These are phyloP conservation scores for Meira nashicola DNA, from an alignment of 1,284 basidiomycete genomes.

Conservation along the genomic window DNA sequence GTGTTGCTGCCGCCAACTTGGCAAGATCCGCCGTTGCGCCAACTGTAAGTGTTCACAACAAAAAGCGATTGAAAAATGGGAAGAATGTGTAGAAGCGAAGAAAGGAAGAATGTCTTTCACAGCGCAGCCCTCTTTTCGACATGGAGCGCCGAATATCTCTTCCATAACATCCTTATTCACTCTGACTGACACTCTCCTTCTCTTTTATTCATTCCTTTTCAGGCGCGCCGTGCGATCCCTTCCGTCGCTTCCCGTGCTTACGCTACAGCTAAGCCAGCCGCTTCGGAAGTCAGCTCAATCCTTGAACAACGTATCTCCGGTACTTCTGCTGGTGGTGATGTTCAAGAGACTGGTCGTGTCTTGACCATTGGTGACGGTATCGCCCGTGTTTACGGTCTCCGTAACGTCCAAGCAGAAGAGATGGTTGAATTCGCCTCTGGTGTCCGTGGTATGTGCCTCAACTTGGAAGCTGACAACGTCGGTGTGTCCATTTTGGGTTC, in stretches of 20 bases:
- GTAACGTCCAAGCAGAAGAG: slow-evolving; percentile 87
- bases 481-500: slow-evolving; percentile 99
- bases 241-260: slow-evolving; percentile 60
- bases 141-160: not conserved
- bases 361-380: slow-evolving; percentile 99
- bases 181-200: not conserved
- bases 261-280: slow-evolving; percentile 98
- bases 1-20: slow-evolving; percentile 50
- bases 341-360: slow-evolving; percentile 98
- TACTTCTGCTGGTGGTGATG: slow-evolving; percentile 79
- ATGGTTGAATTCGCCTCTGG: slow-evolving; percentile 99
- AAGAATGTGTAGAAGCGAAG: slow-evolving; percentile 2
- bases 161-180: no score
- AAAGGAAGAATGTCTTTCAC: not conserved
- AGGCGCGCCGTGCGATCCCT: slow-evolving; percentile 59
- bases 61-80: not conserved
- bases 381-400: slow-evolving; percentile 87
- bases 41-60: slow-evolving; percentile 31
- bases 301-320: slow-evolving; percentile 97
- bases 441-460: slow-evolving; percentile 84
- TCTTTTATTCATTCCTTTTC: slow-evolving; percentile 8
- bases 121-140: not conserved
- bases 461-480: slow-evolving; percentile 99
- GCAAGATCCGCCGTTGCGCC: slow-evolving; percentile 44
- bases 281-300: slow-evolving; percentile 97